A percentile compares a stretch with the other conserved stretches of the same genome.
phyloP scores from a whole-genome alignment of 306 rosid genomes.

The Rosa lucieae region DNA sequence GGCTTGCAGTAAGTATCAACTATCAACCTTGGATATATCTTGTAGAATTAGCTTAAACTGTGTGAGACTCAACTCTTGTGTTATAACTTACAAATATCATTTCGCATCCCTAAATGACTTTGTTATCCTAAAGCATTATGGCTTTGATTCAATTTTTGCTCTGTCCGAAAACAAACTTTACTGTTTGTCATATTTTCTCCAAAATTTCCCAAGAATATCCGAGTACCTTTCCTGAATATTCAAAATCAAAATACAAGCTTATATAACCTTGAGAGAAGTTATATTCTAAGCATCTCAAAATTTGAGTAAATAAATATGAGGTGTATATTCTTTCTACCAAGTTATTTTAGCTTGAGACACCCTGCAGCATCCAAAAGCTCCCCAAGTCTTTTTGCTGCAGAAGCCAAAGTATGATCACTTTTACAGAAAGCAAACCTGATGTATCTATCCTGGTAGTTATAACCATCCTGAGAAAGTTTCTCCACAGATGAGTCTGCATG shows the following conservation, averaged over 20 bases:
- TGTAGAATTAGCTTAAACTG: not conserved
- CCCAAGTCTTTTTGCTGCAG: constrained; percentile 53
- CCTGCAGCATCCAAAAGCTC: constrained; percentile 43
- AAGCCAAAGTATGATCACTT: constrained; percentile 61
- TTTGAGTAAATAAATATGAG: not conserved
- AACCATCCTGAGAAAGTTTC: constrained; percentile 30
- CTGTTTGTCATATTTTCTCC: not conserved
- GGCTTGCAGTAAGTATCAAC: not conserved
- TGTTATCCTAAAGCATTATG: no score
- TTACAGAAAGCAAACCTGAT: constrained; percentile 90
- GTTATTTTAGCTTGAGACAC: constrained; percentile 27
- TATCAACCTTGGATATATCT: no score
- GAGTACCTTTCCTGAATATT: not conserved
- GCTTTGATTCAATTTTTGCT: no score
- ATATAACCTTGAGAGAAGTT: not conserved
- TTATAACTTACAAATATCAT: no score
- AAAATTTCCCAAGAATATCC: not conserved
- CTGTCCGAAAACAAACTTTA: not conserved
- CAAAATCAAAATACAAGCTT: not conserved
- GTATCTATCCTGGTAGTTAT: constrained; percentile 55
- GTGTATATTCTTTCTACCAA: not conserved
- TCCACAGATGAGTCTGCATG: constrained; percentile 33
- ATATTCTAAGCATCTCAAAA: not conserved
- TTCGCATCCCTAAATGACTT: not conserved
- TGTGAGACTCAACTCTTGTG: not conserved